Base-by-base conservation (phyloP, 1,284 basidiomycete species). In the Moesziomyces parantarcticus region DNA sequence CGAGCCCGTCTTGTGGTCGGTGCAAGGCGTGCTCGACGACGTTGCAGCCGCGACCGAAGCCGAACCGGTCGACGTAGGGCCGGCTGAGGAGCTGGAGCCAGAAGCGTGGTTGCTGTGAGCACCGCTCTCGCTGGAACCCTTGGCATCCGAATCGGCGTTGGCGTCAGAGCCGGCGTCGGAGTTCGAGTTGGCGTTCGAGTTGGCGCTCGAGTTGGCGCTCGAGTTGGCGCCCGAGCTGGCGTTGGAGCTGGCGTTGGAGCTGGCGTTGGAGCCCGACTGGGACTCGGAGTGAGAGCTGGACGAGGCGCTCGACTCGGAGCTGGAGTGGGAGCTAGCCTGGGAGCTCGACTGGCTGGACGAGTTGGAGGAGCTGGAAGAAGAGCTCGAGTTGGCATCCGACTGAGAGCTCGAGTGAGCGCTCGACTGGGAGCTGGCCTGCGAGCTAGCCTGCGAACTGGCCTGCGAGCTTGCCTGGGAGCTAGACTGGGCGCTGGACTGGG, bases 11-110 rank as follows among this genome's bases (percentile, higher is more conserved):
- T 67, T 61, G 54, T 58, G 44, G 48, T 51, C 46, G 25, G 65
- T 62, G 50, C 58, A 57, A 46, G 58, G 53, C 3, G 54, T 57
- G 56, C 52, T 63, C 2, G 56, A 58, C 21, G 58, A 25, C 18
- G 63, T 53, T 5, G 43, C 23, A 32, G 57, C 21, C 11, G 67
- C 53, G 26, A 26, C 23, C 5, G 54, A 67, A 21, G 50, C 51
- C 32, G 57, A 64, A 39, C 57, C 41, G 13, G 58, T 58, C 52
- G 58, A 58, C 20, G 51, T 57, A 23, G 66, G 58, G 58, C 36
- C 49, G n/a, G 66, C 49, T 9, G 59, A 42, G 3, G 53, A 55
- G 40, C 10, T 26, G 16, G 50, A 25, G 18, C 10, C 36, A 7
- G 48, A 50, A 11, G 21, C 26, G 8, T 29, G 29, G 29, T 29